These are phyloP conservation scores for Trypanosomatidae sp. DNA, from an alignment of 208 protist species.

Conservation along the genomic window DNA sequence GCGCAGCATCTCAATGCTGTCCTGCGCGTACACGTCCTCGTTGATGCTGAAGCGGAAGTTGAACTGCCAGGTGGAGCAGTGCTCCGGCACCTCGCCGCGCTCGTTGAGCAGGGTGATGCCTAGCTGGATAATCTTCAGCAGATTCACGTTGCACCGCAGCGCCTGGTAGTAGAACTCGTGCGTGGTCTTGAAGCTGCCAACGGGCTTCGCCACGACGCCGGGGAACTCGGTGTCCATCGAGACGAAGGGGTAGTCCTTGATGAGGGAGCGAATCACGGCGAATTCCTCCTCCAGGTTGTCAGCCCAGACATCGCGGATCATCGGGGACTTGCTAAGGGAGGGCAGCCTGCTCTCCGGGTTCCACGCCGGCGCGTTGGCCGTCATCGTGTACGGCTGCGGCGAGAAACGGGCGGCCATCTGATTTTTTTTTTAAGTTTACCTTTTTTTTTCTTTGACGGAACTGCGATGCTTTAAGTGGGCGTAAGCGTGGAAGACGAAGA, in stretches of 20 bases:
- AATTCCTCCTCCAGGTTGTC: constrained; percentile 98
- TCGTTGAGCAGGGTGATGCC: constrained; percentile 98
- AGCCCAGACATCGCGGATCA: constrained; percentile 97
- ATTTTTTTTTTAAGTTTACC: no score
- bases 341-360: constrained; percentile 37
- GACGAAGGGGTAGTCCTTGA: constrained; percentile 97
- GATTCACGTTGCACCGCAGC: constrained; percentile 98
- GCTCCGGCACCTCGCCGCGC: constrained; percentile 94
- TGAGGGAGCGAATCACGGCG: constrained; percentile 90
- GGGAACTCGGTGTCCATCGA: constrained; percentile 99
- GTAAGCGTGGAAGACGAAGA: no score
- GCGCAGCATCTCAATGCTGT: constrained; percentile 97
- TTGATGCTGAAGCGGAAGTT: constrained; percentile 98
- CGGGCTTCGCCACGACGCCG: constrained; percentile 96
- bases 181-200: constrained; percentile 94
- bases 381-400: constrained; percentile 22
- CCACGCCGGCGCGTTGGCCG: constrained; percentile 27
- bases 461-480: no score
- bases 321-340: constrained; percentile 85
- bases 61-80: constrained; percentile 99
- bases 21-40: constrained; percentile 97
- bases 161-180: constrained; percentile 98
- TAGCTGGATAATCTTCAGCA: constrained; percentile 99
- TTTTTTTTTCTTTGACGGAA: no score
- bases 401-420: no score